Evolutionary conservation across 2,329 filamentous ascomycete species (phyloP).

Genomic region (Alternaria arborescens): DNA sequence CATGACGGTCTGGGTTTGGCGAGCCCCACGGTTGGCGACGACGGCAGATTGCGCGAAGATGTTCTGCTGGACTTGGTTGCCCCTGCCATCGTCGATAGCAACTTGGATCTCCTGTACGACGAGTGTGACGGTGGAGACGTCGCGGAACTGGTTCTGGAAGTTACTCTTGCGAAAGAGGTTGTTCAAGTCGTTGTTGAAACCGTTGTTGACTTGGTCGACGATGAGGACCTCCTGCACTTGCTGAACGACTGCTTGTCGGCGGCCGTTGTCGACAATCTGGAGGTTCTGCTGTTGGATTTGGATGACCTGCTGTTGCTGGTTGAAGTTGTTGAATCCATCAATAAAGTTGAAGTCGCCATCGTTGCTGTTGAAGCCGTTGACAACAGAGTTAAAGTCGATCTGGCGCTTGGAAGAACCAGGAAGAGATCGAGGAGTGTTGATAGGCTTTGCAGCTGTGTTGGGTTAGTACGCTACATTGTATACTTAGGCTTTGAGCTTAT

Average conservation of each 20-base stretch:
- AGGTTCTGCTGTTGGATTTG: conserved; percentile 40
- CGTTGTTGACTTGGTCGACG: conserved; percentile 41
- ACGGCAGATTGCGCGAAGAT: conserved; percentile 41
- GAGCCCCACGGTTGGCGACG: conserved; percentile 40
- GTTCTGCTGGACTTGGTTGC: conserved; percentile 33
- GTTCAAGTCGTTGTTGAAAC: conserved; percentile 42
- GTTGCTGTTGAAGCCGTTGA: conserved; percentile 29
- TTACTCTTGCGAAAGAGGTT: conserved; percentile 44
- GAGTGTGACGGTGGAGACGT: conserved; percentile 37
- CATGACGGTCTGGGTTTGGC: conserved; percentile 40
- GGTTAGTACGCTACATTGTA: conserved; percentile 19
- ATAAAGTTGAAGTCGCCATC: conserved; percentile 42
- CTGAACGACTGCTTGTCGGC: conserved; percentile 35
- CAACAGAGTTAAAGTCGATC: conserved; percentile 21
- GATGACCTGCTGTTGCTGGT: conserved; percentile 41
- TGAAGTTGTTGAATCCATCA: conserved; percentile 43
- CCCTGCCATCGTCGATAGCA: conserved; percentile 35
- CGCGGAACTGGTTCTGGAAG: conserved; percentile 31
- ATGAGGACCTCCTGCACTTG: conserved; percentile 41
- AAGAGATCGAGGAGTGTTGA: conserved; percentile 26
- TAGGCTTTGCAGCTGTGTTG: conserved; percentile 37
- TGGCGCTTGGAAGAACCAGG: conserved; percentile 28
- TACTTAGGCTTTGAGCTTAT: not conserved
- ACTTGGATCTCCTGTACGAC: conserved; percentile 45
- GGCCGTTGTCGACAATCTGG: conserved; percentile 36